A percentile compares a stretch with the other conserved stretches of the same genome.
These are phyloP conservation scores for Sanghuangporus weigelae DNA, from an alignment of 1,284 basidiomycete species.

Conservation along the genomic window DNA sequence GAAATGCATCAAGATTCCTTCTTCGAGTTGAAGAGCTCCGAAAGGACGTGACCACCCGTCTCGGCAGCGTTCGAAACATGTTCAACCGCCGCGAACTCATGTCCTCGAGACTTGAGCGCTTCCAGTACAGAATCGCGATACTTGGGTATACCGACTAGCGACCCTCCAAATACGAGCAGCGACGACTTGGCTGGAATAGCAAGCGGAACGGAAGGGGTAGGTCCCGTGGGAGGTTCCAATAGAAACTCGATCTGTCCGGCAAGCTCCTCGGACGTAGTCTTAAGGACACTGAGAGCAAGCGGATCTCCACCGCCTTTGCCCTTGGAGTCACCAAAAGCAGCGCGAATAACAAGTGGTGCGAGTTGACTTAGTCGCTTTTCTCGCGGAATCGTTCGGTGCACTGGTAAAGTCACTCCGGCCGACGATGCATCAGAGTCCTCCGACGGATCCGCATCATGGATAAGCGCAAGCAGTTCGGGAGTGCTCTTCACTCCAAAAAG, in stretches of 20 bases:
- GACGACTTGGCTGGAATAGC: conserved; percentile 48
- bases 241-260: conserved; percentile 58
- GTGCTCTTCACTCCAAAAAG: conserved; percentile 52
- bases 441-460: conserved; percentile 47
- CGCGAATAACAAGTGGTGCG: conserved; percentile 64
- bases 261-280: conserved; percentile 44
- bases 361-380: conserved; percentile 73
- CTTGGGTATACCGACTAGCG: conserved; percentile 52
- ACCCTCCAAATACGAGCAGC: conserved; percentile 69
- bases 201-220: conserved; percentile 27
- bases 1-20: neutral
- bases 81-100: conserved; percentile 57
- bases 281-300: conserved; percentile 55
- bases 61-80: conserved; percentile 64
- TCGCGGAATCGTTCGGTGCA: conserved; percentile 38
- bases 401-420: neutral
- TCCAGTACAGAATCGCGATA: conserved; percentile 60
- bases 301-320: conserved; percentile 34
- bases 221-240: conserved; percentile 35
- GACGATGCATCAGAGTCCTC: conserved; percentile 8
- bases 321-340: conserved; percentile 53
- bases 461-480: conserved; percentile 53
- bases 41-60: conserved; percentile 51
- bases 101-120: conserved; percentile 48
- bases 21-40: conserved; percentile 1